Evolutionary conservation across 1,284 basidiomycete genomes (phyloP).

Genomic region (Sanghuangporus sanghuang): DNA sequence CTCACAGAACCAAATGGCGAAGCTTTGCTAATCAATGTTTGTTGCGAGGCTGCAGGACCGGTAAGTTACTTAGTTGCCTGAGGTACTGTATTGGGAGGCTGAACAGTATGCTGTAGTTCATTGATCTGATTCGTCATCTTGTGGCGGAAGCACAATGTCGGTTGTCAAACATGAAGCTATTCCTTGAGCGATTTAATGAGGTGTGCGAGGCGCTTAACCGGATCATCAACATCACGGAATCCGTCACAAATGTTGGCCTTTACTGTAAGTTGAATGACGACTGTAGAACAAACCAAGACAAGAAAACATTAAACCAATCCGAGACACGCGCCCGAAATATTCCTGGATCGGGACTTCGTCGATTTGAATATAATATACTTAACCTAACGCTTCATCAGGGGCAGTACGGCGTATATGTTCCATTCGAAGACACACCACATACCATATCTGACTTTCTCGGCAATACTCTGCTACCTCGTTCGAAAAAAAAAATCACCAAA

Average conservation of each 20-base stretch:
- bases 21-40: neutral
- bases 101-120: neutral
- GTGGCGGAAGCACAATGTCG: neutral
- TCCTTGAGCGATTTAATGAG: neutral
- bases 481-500: neutral
- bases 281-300: too few species aligned
- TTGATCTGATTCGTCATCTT: neutral
- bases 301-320: too few species aligned
- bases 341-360: too few species aligned
- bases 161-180: neutral
- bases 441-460: too few species aligned
- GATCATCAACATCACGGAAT: neutral
- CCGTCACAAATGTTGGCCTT: neutral
- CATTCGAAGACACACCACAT: too few species aligned
- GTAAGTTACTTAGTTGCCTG: neutral
- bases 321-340: too few species aligned
- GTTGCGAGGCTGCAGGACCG: neutral
- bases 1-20: neutral
- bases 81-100: neutral
- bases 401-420: too few species aligned
- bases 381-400: too few species aligned
- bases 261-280: neutral
- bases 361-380: too few species aligned
- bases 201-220: neutral
- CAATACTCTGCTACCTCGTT: too few species aligned